Conservation (phyloP, 108 stramenopile species). For the Cyclotella sp. region DNA sequence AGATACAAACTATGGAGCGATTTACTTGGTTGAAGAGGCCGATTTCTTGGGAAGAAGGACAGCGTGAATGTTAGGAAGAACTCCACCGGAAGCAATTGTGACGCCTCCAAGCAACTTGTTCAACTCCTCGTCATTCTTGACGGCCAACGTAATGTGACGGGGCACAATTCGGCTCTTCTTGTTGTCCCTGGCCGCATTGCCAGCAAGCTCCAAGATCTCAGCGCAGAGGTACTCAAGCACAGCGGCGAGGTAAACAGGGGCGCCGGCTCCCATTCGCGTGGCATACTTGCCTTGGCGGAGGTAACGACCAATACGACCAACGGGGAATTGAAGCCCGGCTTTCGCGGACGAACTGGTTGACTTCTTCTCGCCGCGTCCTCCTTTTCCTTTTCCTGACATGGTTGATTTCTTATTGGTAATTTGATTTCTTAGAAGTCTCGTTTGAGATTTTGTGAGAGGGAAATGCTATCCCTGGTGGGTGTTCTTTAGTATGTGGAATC, state of each 20-base stretch:
- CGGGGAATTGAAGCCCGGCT: slow-evolving; percentile 90
- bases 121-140: slow-evolving; percentile 89
- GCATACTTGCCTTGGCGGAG: slow-evolving; percentile 85
- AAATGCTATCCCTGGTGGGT: no score
- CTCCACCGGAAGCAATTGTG: slow-evolving; percentile 89
- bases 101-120: slow-evolving; percentile 88
- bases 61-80: not conserved
- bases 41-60: no score
- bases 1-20: no score
- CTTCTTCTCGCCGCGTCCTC: slow-evolving; percentile 78
- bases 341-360: slow-evolving; percentile 60
- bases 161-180: slow-evolving; percentile 89
- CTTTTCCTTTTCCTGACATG: slow-evolving; percentile 58
- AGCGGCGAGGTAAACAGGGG: slow-evolving; percentile 74
- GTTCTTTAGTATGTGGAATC: no score
- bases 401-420: not conserved
- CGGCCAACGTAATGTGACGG: slow-evolving; percentile 88
- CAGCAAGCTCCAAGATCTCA: slow-evolving; percentile 90
- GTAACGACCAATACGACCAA: slow-evolving; percentile 81
- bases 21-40: no score
- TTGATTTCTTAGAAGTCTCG: no score
- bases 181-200: slow-evolving; percentile 93
- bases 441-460: no score
- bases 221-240: slow-evolving; percentile 31
- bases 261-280: slow-evolving; percentile 79